Evolutionary conservation across 192 early-diverging fungal genomes (phyloP), one percentile per base, ranked within the genome.

Genomic region (Linnemannia elongata): DNA sequence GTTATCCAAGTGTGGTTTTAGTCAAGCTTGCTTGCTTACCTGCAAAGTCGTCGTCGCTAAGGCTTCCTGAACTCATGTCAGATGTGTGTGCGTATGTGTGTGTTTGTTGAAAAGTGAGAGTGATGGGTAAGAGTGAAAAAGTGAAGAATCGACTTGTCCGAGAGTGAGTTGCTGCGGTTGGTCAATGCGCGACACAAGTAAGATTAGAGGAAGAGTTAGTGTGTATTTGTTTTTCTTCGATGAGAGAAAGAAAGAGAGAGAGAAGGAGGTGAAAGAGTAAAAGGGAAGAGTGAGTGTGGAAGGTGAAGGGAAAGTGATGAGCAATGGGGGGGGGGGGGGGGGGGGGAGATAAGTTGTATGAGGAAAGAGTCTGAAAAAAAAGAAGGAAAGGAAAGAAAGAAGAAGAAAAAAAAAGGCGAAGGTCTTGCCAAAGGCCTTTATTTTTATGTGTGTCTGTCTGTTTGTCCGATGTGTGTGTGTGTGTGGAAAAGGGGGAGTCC

Each of bases 1-100:
- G 38, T 39, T 6, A 5, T 3, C 3, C 38, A n/a, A n/a, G 38
- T 39, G 38, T 39, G 38, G 3, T 39, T 39, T 39, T 39, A 39
- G 38, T 39, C 38, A 39, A 27, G 24, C 7, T 7, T 66, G 60
- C 8, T 66, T 66, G 8, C 74, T 42, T 77, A 82, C 81, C 81
- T 8, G 69, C 76, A 73, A 77, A 82, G 41, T 82, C 81, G 15
- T 82, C 81, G 33, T 82, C 81, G 75, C 75, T 82, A 41, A 77
- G 8, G 42, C 52, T 77, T 63, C 70, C 81, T 39, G 81, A 60
- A 47, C 81, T 77, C 81, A 82, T 82, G 18, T 8, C 38, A 24
- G 69, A 4, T 72, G 70, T 71, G 8, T 42, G 7, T 72, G 22
- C 0, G n/a, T 57, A 69, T 17, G n/a, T 44, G n/a, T 45, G 33